Percentiles rank a stretch among this genome's conserved stretches.
phyloP scores from a whole-genome alignment of 352 stramenopile genomes.

The Phytophthora litchii region DNA sequence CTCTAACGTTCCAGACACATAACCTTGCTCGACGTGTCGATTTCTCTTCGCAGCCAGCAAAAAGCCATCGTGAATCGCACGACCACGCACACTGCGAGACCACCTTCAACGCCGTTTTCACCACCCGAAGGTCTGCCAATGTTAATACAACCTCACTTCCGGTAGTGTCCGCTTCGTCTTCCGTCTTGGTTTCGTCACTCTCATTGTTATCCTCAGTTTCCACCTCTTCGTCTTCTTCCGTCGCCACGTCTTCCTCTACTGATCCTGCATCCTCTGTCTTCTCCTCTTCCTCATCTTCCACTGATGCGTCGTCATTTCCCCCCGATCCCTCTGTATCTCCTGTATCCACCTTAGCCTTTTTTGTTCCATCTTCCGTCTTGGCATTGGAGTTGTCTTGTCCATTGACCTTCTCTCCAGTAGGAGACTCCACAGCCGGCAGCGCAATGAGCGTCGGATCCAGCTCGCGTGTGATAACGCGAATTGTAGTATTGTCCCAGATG shows the following conservation, averaged over 20 bases:
- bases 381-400: neutral
- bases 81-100: constrained; percentile 72
- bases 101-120: constrained; percentile 62
- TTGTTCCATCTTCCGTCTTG: constrained; percentile 11
- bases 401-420: constrained; percentile 5
- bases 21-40: constrained; percentile 55
- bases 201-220: constrained; percentile 32
- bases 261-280: constrained; percentile 35
- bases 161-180: constrained; percentile 20
- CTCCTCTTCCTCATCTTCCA: constrained; percentile 50
- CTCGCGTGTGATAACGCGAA: constrained; percentile 80
- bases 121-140: constrained; percentile 54
- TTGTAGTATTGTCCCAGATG: constrained; percentile 84
- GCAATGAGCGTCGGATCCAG: constrained; percentile 72
- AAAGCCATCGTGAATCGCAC: constrained; percentile 62
- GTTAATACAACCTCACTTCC: constrained; percentile 34
- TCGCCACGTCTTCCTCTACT: constrained; percentile 38
- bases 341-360: constrained; percentile 20
- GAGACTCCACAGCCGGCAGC: constrained; percentile 35
- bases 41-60: constrained; percentile 76
- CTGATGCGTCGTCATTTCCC: constrained; percentile 41
- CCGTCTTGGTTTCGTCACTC: constrained; percentile 25
- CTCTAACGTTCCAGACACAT: constrained; percentile 73
- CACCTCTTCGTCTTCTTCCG: constrained; percentile 35
- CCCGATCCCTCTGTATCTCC: constrained; percentile 38